Percentiles rank a stretch among this genome's conserved stretches.
These are phyloP conservation scores for Obba rivulosa DNA, from an alignment of 768 basidiomycete species.

Conservation along the genomic window DNA sequence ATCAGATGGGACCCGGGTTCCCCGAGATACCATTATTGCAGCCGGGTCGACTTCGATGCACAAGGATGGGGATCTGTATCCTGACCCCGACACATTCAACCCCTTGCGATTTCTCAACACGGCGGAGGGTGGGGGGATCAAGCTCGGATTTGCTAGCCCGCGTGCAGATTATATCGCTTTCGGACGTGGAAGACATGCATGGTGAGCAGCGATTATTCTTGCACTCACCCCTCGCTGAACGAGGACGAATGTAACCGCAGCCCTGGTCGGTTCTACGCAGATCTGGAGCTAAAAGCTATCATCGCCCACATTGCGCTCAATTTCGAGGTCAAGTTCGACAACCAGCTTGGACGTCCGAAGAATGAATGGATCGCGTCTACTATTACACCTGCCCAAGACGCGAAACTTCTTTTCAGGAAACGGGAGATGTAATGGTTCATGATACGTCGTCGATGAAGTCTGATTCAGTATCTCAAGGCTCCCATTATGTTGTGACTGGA, in stretches of 20 bases:
- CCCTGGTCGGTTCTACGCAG: slow-evolving; percentile 23
- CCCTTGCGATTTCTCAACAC: slow-evolving; percentile 35
- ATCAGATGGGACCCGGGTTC: slow-evolving; percentile 31
- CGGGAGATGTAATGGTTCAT: slow-evolving; percentile 7
- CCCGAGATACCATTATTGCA: slow-evolving; percentile 32
- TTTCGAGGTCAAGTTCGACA: slow-evolving; percentile 20
- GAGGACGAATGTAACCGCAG: slow-evolving; percentile 1
- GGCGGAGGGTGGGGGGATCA: slow-evolving; percentile 20
- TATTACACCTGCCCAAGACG: slow-evolving; percentile 3
- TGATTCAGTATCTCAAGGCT: too few species aligned
- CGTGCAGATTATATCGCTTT: slow-evolving; percentile 27
- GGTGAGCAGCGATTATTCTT: slow-evolving; percentile 13
- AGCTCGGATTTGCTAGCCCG: slow-evolving; percentile 22
- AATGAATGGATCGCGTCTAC: neutral
- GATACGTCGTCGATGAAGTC: too few species aligned
- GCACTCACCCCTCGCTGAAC: too few species aligned
- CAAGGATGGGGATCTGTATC: slow-evolving; percentile 36
- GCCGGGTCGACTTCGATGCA: slow-evolving; percentile 29
- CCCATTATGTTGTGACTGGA: too few species aligned
- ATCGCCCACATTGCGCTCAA: slow-evolving; percentile 17
- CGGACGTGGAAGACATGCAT: slow-evolving; percentile 18
- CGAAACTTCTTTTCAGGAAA: slow-evolving; percentile 19
- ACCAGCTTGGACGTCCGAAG: slow-evolving; percentile 6
- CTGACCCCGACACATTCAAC: slow-evolving; percentile 34
- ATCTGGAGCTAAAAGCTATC: slow-evolving; percentile 17